A percentile compares a stretch with the other conserved stretches of the same genome.
These are phyloP conservation scores for Multifurca ochricompacta DNA, from an alignment of 768 basidiomycete genomes.

Conservation along the genomic window DNA sequence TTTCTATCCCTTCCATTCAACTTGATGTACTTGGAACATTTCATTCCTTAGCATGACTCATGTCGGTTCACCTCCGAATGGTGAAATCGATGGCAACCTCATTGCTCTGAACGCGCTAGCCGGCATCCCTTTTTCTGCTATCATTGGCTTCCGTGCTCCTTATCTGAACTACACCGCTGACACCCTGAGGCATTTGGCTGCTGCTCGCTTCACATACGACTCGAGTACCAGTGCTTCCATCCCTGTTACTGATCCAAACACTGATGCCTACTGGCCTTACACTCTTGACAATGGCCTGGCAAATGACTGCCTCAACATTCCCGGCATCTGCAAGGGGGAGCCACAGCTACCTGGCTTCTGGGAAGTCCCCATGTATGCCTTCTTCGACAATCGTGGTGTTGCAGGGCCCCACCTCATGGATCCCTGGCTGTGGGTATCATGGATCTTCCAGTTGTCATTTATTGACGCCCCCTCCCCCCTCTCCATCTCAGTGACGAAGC, in stretches of 20 bases:
- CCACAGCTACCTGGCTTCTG: slow-evolving; percentile 71
- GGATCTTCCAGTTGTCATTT: not conserved
- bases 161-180: slow-evolving; percentile 58
- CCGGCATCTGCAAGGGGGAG: slow-evolving; percentile 55
- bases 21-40: not conserved
- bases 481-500: slow-evolving; percentile 39
- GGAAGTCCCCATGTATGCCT: slow-evolving; percentile 81
- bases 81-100: slow-evolving; percentile 72
- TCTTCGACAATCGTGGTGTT: slow-evolving; percentile 53
- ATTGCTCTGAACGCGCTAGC: slow-evolving; percentile 71
- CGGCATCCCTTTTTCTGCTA: slow-evolving; percentile 58
- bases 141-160: slow-evolving; percentile 72
- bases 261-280: slow-evolving; percentile 81
- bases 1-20: not conserved
- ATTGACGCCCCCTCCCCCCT: not conserved
- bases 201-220: slow-evolving; percentile 64
- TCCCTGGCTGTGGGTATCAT: slow-evolving; percentile 58
- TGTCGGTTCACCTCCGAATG: slow-evolving; percentile 50
- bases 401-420: slow-evolving; percentile 70
- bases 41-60: slow-evolving; percentile 59
- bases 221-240: slow-evolving; percentile 51
- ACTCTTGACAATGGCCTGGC: slow-evolving; percentile 74
- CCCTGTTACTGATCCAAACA: slow-evolving; percentile 55
- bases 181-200: slow-evolving; percentile 50
- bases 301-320: slow-evolving; percentile 59